Evolutionary conservation across 345 rosid species (phyloP).

Genomic region (Pseudoturritis turrita): DNA sequence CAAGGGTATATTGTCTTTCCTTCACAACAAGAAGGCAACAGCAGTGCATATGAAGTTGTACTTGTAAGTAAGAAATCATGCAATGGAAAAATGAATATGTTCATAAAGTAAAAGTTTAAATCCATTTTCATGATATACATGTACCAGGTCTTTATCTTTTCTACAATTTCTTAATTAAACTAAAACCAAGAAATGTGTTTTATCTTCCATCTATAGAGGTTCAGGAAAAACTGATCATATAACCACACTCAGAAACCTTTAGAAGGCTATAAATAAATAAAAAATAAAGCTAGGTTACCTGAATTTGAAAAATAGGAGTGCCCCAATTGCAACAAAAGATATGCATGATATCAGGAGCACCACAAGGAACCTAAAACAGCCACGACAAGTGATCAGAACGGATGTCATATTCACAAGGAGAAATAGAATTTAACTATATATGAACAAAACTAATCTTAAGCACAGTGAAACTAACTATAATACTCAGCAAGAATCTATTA

Average conservation of each 20-base stretch:
- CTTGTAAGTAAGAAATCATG: not conserved
- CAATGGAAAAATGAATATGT: not conserved
- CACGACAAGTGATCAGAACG: conserved; percentile 12
- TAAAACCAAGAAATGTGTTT: not conserved
- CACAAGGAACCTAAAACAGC: conserved; percentile 64
- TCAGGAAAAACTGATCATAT: not conserved
- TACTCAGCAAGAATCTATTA: not conserved
- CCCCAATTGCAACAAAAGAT: conserved; percentile 85
- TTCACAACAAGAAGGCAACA: conserved; percentile 29
- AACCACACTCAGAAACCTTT: not conserved
- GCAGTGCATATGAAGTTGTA: not conserved
- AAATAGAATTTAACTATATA: not conserved
- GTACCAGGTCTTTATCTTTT: not conserved
- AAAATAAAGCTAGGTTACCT: conserved; percentile 43
- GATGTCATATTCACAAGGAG: not conserved
- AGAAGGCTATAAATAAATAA: not conserved
- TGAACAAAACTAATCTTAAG: conserved; percentile 1
- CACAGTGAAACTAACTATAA: not conserved
- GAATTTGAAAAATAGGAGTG: conserved; percentile 68
- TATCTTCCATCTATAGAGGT: not conserved
- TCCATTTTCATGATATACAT: not conserved
- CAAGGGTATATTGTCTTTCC: conserved; percentile 56
- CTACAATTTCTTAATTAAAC: not conserved
- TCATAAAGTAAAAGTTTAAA: not conserved
- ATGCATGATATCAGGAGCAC: conserved; percentile 73